Evolutionary conservation across 805 yeast species (phyloP).

Genomic region (Clavispora vitiphila): DNA sequence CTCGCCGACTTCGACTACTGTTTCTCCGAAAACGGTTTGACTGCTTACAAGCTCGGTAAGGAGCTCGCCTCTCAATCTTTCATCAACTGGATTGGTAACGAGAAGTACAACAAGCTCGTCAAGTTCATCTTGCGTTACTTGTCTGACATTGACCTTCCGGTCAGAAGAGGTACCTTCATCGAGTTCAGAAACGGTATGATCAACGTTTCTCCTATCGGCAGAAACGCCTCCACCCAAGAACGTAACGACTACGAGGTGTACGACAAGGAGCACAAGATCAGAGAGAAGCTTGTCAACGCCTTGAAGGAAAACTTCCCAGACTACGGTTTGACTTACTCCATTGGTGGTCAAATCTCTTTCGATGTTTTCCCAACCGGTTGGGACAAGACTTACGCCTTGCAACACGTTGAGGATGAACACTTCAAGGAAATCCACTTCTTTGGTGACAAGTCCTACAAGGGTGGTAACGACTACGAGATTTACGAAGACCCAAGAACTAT

Average conservation of each 20-base stretch:
- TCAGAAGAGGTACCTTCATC: slow-evolving; percentile 97
- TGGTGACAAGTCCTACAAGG: slow-evolving; percentile 95
- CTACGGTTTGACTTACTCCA: slow-evolving; percentile 86
- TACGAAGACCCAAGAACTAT: slow-evolving; percentile 87
- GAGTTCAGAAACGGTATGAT: slow-evolving; percentile 99
- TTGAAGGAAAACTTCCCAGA: slow-evolving; percentile 80
- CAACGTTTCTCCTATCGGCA: slow-evolving; percentile 96
- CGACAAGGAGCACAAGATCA: slow-evolving; percentile 75
- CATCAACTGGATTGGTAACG: slow-evolving; percentile 94
- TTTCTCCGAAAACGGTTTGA: slow-evolving; percentile 95
- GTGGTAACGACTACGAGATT: slow-evolving; percentile 99
- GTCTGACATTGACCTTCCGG: slow-evolving; percentile 82
- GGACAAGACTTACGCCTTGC: slow-evolving; percentile 98
- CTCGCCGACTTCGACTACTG: slow-evolving; percentile 86
- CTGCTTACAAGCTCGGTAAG: slow-evolving; percentile 91
- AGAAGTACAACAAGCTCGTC: slow-evolving; percentile 83
- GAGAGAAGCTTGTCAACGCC: slow-evolving; percentile 81
- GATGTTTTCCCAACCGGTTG: slow-evolving; percentile 99
- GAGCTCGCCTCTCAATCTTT: slow-evolving; percentile 90
- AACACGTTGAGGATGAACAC: slow-evolving; percentile 81
- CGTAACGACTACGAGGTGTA: slow-evolving; percentile 86
- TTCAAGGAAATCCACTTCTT: slow-evolving; percentile 92
- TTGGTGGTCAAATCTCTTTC: slow-evolving; percentile 98
- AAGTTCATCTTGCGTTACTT: slow-evolving; percentile 83
- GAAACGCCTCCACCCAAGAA: slow-evolving; percentile 93